These are phyloP conservation scores for Trypethelium eluteriae DNA, from an alignment of 495 filamentous ascomycete species.

Conservation along the genomic window DNA sequence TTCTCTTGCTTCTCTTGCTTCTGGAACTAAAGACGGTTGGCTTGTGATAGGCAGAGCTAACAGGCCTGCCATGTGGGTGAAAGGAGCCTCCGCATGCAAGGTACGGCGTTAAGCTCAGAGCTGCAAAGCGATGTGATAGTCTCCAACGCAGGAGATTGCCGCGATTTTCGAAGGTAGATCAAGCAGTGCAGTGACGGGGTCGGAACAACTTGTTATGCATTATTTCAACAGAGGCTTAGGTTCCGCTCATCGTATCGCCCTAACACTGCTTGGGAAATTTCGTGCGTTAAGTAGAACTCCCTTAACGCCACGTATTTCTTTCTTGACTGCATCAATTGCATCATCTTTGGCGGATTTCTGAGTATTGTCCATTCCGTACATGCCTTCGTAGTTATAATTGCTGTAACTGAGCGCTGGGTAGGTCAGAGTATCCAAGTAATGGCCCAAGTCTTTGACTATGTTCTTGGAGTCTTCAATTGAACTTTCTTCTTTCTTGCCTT, in stretches of 20 bases:
- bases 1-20: neutral
- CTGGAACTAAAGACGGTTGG: too few species aligned
- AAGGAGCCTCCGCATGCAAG: neutral
- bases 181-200: neutral
- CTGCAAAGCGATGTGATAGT: neutral
- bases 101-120: neutral
- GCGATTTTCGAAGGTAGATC: neutral
- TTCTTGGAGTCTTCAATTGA: constrained; percentile 22
- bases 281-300: constrained; percentile 78
- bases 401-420: constrained; percentile 40
- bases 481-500: constrained; percentile 2
- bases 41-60: neutral
- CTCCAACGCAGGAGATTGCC: too few species aligned
- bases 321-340: constrained; percentile 66
- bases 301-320: constrained; percentile 87
- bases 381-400: constrained; percentile 20
- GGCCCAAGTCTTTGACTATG: constrained; percentile 42
- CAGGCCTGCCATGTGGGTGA: constrained; percentile 5
- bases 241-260: neutral
- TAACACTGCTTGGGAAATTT: constrained; percentile 43
- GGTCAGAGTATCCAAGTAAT: constrained; percentile 47
- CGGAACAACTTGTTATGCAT: neutral
- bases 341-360: constrained; percentile 47
- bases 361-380: constrained; percentile 14
- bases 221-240: neutral